Conservation (phyloP, 2,329 filamentous ascomycete species). For the Cercospora sojina region DNA sequence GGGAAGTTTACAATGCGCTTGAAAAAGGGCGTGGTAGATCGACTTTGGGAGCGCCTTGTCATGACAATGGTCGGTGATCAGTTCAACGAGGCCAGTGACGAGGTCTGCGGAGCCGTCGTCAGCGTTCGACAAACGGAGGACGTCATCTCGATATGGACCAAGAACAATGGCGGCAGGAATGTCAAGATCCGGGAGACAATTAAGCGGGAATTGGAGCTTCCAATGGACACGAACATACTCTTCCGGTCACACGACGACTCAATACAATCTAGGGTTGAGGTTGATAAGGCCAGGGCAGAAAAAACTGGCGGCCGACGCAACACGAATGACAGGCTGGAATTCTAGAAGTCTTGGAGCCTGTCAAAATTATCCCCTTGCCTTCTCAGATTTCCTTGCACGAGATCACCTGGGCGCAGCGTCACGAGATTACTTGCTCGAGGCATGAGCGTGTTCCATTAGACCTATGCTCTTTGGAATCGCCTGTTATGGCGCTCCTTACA, state of each 20-base stretch:
- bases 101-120: conserved; percentile 91
- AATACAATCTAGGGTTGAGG: conserved; percentile 85
- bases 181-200: conserved; percentile 98
- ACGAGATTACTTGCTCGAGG: neutral
- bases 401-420: neutral
- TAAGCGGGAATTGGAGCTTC: conserved; percentile 84
- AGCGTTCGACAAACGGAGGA: conserved; percentile 95
- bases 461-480: neutral
- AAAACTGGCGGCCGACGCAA: conserved; percentile 48
- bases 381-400: neutral
- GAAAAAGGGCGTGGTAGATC: conserved; percentile 95
- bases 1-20: conserved; percentile 97
- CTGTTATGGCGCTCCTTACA: neutral
- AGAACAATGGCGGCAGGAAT: conserved; percentile 87
- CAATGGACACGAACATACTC: conserved; percentile 82
- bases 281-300: conserved; percentile 87
- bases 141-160: conserved; percentile 96
- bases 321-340: conserved; percentile 32
- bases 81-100: conserved; percentile 86
- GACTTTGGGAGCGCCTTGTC: conserved; percentile 94
- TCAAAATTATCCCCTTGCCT: neutral
- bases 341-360: neutral
- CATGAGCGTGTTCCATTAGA: neutral
- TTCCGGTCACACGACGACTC: conserved; percentile 97
- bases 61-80: conserved; percentile 91